A percentile compares a stretch with the other conserved stretches of the same genome.
Evolutionary conservation across 371 early-diverging fungal genomes (phyloP).

Genomic region (Mucor ambiguus): DNA sequence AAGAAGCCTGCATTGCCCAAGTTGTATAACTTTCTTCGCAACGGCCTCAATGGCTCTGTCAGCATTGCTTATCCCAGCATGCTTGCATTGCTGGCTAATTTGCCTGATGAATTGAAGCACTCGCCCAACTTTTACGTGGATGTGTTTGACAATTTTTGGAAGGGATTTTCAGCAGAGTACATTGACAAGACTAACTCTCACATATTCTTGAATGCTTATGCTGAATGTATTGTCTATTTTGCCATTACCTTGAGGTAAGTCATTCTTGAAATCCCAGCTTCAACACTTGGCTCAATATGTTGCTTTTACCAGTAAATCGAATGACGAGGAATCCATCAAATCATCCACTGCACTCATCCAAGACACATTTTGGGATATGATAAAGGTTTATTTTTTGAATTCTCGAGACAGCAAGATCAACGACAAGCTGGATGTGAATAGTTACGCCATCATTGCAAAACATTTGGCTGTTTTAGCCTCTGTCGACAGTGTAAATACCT

Average conservation of each 20-base stretch:
- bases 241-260: conserved; percentile 49
- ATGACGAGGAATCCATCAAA: conserved; percentile 1
- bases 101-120: conserved; percentile 56
- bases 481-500: conserved; percentile 23
- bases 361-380: conserved; percentile 20
- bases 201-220: conserved; percentile 63
- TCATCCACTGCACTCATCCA: conserved; percentile 18
- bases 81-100: conserved; percentile 62
- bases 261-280: background rate
- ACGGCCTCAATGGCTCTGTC: conserved; percentile 67
- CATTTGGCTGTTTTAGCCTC: conserved; percentile 29
- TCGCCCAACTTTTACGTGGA: conserved; percentile 56
- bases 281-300: background rate
- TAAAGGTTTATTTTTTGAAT: conserved; percentile 23
- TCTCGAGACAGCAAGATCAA: conserved; percentile 17
- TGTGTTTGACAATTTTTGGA: conserved; percentile 73
- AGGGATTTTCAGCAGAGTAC: conserved; percentile 51
- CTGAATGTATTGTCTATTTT: conserved; percentile 62
- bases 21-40: conserved; percentile 65
- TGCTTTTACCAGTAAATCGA: conserved; percentile 12
- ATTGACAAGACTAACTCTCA: conserved; percentile 58
- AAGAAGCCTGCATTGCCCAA: conserved; percentile 71
- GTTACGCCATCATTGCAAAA: conserved; percentile 31
- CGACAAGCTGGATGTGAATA: conserved; percentile 30
- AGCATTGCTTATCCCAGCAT: conserved; percentile 71